Percentiles rank a stretch among this genome's conserved stretches.
Evolutionary conservation across 1,284 basidiomycete genomes (phyloP).

Genomic region (Pseudozyma sp.): DNA sequence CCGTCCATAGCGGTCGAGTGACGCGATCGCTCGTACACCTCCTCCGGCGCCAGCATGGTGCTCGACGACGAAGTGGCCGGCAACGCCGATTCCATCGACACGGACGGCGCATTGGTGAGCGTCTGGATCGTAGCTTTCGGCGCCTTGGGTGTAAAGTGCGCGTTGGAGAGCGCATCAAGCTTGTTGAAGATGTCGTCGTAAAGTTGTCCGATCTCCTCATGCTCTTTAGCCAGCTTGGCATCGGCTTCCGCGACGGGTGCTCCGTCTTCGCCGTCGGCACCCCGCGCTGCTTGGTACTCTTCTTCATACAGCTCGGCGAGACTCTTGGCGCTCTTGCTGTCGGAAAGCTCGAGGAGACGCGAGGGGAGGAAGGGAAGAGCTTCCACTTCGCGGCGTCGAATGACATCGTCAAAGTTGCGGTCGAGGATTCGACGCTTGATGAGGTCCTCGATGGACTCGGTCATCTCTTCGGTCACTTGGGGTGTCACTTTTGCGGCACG

Average conservation of each 20-base stretch:
- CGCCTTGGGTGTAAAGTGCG: slow-evolving; percentile 94
- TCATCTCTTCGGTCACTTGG: slow-evolving; percentile 87
- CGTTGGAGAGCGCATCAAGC: slow-evolving; percentile 91
- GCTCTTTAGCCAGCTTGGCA: slow-evolving; percentile 87
- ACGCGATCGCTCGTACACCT: slow-evolving; percentile 75
- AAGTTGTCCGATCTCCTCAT: slow-evolving; percentile 82
- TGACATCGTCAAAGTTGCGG: slow-evolving; percentile 88
- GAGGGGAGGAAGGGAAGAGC: slow-evolving; percentile 84
- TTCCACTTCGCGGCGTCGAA: slow-evolving; percentile 80
- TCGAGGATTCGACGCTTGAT: slow-evolving; percentile 93
- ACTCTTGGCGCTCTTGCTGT: slow-evolving; percentile 77
- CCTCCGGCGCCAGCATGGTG: slow-evolving; percentile 92
- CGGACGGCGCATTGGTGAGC: slow-evolving; percentile 83
- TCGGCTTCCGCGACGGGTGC: slow-evolving; percentile 80
- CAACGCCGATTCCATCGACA: slow-evolving; percentile 89
- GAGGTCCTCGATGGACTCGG: slow-evolving; percentile 84
- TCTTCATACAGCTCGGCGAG: slow-evolving; percentile 97
- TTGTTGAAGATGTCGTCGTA: slow-evolving; percentile 91
- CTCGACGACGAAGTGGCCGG: slow-evolving; percentile 82
- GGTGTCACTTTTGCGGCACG: slow-evolving; percentile 86
- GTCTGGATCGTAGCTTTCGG: slow-evolving; percentile 91
- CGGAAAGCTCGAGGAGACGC: slow-evolving; percentile 87
- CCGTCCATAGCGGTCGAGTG: slow-evolving; percentile 59
- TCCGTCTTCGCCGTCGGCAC: slow-evolving; percentile 66
- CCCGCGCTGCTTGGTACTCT: slow-evolving; percentile 81